Percentiles rank a stretch among this genome's conserved stretches.
Evolutionary conservation across 208 protist species (phyloP).

Genomic region (Lotmaria passim): DNA sequence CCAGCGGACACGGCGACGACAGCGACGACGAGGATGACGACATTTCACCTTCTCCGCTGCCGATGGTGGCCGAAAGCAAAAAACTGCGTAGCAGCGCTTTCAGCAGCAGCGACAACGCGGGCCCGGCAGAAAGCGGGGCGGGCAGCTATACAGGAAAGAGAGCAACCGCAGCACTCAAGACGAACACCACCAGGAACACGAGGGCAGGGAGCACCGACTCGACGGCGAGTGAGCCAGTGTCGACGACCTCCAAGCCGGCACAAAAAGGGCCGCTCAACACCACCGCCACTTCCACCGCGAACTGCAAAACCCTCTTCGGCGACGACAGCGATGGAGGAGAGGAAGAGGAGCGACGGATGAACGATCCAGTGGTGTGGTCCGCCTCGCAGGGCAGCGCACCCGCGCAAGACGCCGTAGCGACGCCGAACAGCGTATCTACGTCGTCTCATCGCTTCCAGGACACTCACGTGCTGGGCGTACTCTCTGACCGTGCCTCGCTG

Average conservation of each 20-base stretch:
- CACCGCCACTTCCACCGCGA: conserved; percentile 16
- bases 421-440: conserved; percentile 1
- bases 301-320: conserved; percentile 26
- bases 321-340: conserved; percentile 25
- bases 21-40: background rate
- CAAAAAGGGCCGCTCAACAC: background rate
- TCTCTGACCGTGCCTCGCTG: conserved; percentile 9
- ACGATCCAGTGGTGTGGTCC: background rate
- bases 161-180: background rate
- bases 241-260: background rate
- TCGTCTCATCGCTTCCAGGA: conserved; percentile 2
- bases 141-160: too few species aligned
- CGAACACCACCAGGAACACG: background rate
- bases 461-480: conserved; percentile 21
- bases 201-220: background rate
- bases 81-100: background rate
- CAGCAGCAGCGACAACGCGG: background rate
- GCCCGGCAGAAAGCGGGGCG: background rate
- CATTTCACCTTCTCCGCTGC: conserved; percentile 8
- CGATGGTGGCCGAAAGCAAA: conserved; percentile 20
- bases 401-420: background rate
- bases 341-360: too few species aligned
- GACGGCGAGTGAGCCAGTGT: too few species aligned
- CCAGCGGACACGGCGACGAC: background rate
- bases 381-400: background rate